Evolutionary conservation across 2,329 filamentous ascomycete species (phyloP), one percentile per base, ranked within the genome.

Genomic region (Paecilomyces dactylethromorphus): DNA sequence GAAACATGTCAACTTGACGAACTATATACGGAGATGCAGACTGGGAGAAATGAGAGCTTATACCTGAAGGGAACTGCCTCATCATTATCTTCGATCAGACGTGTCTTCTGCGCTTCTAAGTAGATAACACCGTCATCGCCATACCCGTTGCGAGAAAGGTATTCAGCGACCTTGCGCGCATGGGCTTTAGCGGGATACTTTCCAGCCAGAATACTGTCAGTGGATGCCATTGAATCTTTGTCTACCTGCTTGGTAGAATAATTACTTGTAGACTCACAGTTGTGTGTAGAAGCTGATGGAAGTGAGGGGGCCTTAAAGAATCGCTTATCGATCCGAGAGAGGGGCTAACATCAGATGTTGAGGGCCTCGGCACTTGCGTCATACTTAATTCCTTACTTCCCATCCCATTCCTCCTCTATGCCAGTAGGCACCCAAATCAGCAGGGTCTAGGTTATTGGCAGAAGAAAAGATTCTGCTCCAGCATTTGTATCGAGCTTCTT

Each of bases 31-130:
- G 35, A n/a, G 39, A n/a, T 18, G 6, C 15, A 18, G 3, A 60
- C 26, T 35, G 2, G 1, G 3, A 31, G 29, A 39, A 31, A 24
- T n/a, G 21, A 57, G 58, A 49, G 15, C n/a, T 45, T 65, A 56
- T 81, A 92, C 86, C 91, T 84, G 74, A 96, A 97, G 24, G 86
- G 91, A 68, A 87, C 84, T 7, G 87, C 82, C 70, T 90, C 86
- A 74, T 97, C 94, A 70, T 91, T 93, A 74, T 99, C 93, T 76
- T 97, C 93, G 53, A 90, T 84, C 74, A 96, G 81, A 70, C 84
- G 87, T 63, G 87, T 91, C 74, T 88, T 86, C 70, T 92, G 89
- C 57, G 87, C 89, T 79, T 97, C 93, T 53, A 97, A 82, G 72
- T 97, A 99, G 59, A 99, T 82, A 18, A 93, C 81, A 54, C 92